Evolutionary conservation across 164 flowering plant species (phyloP).

Genomic region (Aristolochia contorta): DNA sequence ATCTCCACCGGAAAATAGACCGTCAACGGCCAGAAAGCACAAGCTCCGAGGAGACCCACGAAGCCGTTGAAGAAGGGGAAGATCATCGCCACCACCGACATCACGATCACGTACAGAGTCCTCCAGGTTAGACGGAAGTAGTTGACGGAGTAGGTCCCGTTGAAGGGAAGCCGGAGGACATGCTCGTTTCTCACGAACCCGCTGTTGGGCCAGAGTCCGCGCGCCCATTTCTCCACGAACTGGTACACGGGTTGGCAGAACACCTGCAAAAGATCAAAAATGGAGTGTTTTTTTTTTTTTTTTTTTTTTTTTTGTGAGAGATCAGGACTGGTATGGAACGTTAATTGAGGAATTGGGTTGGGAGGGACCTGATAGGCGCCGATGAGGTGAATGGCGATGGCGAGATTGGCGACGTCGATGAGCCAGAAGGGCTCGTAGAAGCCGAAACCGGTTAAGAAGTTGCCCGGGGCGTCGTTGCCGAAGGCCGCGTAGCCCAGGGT

Average conservation of each 20-base stretch:
- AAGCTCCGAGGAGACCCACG: conserved; percentile 69
- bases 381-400: conserved; percentile 56
- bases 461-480: conserved; percentile 71
- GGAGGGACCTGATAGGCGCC: conserved; percentile 67
- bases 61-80: conserved; percentile 85
- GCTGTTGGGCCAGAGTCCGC: conserved; percentile 43
- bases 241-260: conserved; percentile 67
- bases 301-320: too few relatives aligned
- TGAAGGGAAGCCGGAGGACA: conserved; percentile 27
- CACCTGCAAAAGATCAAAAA: too few relatives aligned
- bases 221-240: conserved; percentile 36
- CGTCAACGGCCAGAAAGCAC: conserved; percentile 70
- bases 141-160: conserved; percentile 34
- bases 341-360: too few relatives aligned
- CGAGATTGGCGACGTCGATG: conserved; percentile 48
- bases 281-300: too few relatives aligned
- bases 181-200: conserved; percentile 43
- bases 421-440: conserved; percentile 82
- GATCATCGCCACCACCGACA: conserved; percentile 66
- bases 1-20: conserved; percentile 89
- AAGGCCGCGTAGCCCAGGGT: conserved; percentile 68
- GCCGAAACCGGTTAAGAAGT: conserved; percentile 79
- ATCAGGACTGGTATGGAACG: too few relatives aligned
- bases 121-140: conserved; percentile 67
- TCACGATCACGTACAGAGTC: conserved; percentile 48